Conservation (phyloP, 2,329 filamentous ascomycete genomes). For the Emydomyces testavorans region DNA sequence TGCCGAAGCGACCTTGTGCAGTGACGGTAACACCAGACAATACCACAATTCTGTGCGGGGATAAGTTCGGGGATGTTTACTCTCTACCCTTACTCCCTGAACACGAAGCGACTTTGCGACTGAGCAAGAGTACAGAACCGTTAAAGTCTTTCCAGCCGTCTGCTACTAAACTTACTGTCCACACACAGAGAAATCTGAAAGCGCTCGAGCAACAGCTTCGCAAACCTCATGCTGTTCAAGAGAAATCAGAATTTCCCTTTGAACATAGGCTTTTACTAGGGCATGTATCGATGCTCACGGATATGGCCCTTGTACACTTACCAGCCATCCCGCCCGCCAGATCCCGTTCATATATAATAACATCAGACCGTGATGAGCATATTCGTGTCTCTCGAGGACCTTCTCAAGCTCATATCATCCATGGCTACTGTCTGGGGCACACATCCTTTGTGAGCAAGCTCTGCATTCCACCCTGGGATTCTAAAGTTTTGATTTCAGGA, state of each 20-base stretch:
- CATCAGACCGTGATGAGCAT: constrained; percentile 64
- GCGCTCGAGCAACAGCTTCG: constrained; percentile 48
- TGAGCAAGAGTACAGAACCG: constrained; percentile 18
- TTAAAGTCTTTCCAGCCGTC: constrained; percentile 39
- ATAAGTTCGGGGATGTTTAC: constrained; percentile 98
- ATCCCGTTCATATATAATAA: constrained; percentile 50
- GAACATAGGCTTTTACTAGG: constrained; percentile 71
- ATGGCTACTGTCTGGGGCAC: constrained; percentile 81
- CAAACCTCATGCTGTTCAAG: constrained; percentile 31
- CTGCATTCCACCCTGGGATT: constrained; percentile 47
- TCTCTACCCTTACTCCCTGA: constrained; percentile 58
- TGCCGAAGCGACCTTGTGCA: constrained; percentile 82
- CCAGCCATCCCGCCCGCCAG: constrained; percentile 37
- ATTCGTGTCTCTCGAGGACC: constrained; percentile 74
- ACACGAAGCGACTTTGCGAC: constrained; percentile 29
- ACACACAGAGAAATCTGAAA: constrained; percentile 49
- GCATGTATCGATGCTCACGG: constrained; percentile 90
- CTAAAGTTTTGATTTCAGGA: constrained; percentile 64
- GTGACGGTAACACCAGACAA: constrained; percentile 59
- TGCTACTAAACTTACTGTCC: constrained; percentile 49
- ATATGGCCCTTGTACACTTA: constrained; percentile 48
- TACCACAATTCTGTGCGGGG: constrained; percentile 64
- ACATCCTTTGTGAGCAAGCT: constrained; percentile 71
- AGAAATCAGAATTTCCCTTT: constrained; percentile 47
- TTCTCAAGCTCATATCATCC: constrained; percentile 78